Evolutionary conservation across 2,329 filamentous ascomycete genomes (phyloP).

Genomic region (Ophiostoma australiae): DNA sequence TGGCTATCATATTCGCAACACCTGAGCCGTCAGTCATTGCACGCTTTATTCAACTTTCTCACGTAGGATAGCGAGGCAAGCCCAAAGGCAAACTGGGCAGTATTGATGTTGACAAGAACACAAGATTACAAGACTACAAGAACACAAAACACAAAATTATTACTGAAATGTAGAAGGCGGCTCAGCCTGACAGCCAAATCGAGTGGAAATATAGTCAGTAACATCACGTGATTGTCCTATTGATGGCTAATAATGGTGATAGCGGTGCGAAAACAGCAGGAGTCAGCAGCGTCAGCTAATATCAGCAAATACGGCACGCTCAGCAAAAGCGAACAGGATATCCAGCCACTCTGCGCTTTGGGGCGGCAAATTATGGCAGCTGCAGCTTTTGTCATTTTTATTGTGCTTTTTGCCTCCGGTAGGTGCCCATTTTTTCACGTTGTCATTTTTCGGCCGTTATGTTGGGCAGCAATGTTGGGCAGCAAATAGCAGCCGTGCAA

Average conservation of each 20-base stretch:
- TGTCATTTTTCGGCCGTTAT: neutral
- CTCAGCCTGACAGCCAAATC: too few species aligned
- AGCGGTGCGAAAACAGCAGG: neutral
- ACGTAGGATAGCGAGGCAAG: neutral
- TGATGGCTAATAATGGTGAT: neutral
- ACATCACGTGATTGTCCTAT: neutral
- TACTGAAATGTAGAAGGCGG: too few species aligned
- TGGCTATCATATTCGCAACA: neutral
- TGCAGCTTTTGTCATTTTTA: neutral
- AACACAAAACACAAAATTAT: too few species aligned
- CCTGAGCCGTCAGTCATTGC: neutral
- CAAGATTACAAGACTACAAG: too few species aligned
- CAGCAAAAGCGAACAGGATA: neutral
- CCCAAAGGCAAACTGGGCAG: neutral
- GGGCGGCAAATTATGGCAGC: neutral
- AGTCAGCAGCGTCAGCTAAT: neutral
- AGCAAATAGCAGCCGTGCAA: slow-evolving; percentile 14
- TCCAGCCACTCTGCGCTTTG: neutral
- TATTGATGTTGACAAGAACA: neutral
- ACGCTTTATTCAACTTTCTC: neutral
- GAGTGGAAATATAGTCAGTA: neutral
- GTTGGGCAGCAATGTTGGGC: slow-evolving; percentile 13
- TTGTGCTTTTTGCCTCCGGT: neutral
- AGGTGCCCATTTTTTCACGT: neutral
- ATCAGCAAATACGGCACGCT: neutral